A percentile compares a stretch with the other conserved stretches of the same genome.
phyloP scores from a whole-genome alignment of 768 basidiomycete genomes.

The Tricholoma bakamatsutake region DNA sequence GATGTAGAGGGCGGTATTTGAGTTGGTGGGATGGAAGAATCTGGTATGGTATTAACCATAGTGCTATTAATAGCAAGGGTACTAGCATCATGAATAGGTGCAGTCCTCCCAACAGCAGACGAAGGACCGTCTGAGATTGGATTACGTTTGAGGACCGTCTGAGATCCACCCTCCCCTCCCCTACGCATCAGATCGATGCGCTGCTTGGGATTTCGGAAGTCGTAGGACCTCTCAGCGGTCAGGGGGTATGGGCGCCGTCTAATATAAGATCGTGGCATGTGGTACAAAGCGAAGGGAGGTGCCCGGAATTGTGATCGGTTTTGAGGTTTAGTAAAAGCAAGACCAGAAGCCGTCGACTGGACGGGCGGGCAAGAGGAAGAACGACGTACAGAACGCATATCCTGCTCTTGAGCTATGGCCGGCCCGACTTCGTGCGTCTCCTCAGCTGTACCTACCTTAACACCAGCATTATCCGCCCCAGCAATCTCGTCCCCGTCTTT shows the following conservation, averaged over 20 bases:
- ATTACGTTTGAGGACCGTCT: background rate
- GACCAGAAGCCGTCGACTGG: background rate
- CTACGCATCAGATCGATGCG: background rate
- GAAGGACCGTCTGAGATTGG: background rate
- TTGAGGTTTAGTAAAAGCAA: background rate
- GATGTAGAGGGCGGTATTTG: background rate
- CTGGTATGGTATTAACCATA: background rate
- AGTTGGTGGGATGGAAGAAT: background rate
- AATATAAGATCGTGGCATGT: background rate
- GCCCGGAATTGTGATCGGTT: background rate
- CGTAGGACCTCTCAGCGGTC: background rate
- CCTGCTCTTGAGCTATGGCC: background rate
- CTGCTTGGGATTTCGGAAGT: background rate
- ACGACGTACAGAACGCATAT: background rate
- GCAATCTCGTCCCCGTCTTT: conserved; percentile 3
- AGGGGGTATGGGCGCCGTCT: background rate
- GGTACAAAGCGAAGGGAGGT: background rate
- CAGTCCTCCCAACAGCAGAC: background rate
- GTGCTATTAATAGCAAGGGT: background rate
- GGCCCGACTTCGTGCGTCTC: background rate
- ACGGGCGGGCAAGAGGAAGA: conserved; percentile 6
- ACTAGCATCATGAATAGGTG: background rate
- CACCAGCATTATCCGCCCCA: background rate
- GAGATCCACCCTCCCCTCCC: background rate
- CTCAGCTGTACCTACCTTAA: background rate